Evolutionary conservation across 2,329 filamentous ascomycete genomes (phyloP), one percentile per base, ranked within the genome.

Genomic region (Alternaria sp.): DNA sequence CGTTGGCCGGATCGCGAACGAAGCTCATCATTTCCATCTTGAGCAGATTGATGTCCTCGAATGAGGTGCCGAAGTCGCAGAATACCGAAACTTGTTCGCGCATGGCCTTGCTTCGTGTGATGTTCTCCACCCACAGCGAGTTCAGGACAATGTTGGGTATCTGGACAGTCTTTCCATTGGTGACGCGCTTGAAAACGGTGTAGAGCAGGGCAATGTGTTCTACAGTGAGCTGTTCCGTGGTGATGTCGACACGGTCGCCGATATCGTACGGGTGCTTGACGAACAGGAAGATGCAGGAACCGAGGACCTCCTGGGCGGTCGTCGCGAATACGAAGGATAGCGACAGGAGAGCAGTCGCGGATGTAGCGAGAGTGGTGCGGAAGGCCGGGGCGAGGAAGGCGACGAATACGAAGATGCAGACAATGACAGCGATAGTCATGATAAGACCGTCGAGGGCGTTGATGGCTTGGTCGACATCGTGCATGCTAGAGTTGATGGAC

Each of bases 181-280:
- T 88, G 68, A 96, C 90, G 49, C 92, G 90, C 69, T 91, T 91
- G 82, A 99, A 97, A 58, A 97, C 89, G 1, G 93, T 96, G 83
- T 93, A 98, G 4, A 99, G 86, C 28, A 99, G 87, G 3, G 94
- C 97, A 72, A 98, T 98, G 78, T 94, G 92, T 80, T 98, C 93
- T 11, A 99, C 96, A 5, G 93, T 85, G 70, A 97, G 89, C 71
- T 89, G 86, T 68, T 90, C 86, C 62, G 83, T 82, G 15, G 85
- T 85, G 67, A 98, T 91, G 73, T 97, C 93, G 46, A 98, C 92
- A 25, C 96, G 90, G 79, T 99, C 96, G 65, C 95, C 94, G 21
- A 98, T 93, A 77, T 99, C 96, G 79, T 92, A 98, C 0, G 96
- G 95, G 79, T 99, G 96, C 84, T 99, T 99, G 84, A 98, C 93